Percentiles rank a stretch among this genome's conserved stretches.
Evolutionary conservation across 2,329 filamentous ascomycete species (phyloP).

Genomic region (Curvularia sp.): DNA sequence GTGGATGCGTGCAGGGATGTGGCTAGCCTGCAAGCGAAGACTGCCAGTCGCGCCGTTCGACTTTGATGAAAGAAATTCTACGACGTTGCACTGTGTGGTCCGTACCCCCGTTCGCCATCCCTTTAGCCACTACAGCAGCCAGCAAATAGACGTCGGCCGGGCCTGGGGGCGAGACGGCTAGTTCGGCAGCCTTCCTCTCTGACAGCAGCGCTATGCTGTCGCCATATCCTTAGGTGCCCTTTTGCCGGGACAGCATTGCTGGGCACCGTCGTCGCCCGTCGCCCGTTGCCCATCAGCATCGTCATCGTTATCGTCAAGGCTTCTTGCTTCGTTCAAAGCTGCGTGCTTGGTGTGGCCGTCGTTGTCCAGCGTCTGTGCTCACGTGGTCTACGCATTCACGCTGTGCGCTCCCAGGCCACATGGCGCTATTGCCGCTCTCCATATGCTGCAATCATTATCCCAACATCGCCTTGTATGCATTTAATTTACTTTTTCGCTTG

Average conservation of each 20-base stretch:
- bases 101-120: constrained; percentile 29
- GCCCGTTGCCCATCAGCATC: background rate
- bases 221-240: constrained; percentile 32
- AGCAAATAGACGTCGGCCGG: constrained; percentile 15
- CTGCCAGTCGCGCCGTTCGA: constrained; percentile 31
- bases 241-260: constrained; percentile 34
- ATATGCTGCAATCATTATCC: constrained; percentile 32
- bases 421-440: constrained; percentile 26
- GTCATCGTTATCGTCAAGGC: background rate
- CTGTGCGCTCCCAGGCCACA: constrained; percentile 18
- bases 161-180: constrained; percentile 21
- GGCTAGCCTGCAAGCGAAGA: constrained; percentile 16
- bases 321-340: no score
- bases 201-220: constrained; percentile 39
- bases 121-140: constrained; percentile 36
- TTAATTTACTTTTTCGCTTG: constrained; percentile 39
- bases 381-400: constrained; percentile 12
- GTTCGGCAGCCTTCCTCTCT: constrained; percentile 26
- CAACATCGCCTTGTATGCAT: constrained; percentile 35
- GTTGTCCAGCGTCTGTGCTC: constrained; percentile 10
- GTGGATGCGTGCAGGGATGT: constrained; percentile 34
- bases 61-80: constrained; percentile 41
- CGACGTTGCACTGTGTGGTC: constrained; percentile 43
- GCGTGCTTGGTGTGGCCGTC: no score
- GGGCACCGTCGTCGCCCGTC: constrained; percentile 2